phyloP scores from a whole-genome alignment of 2,329 filamentous ascomycete species.

The Basipetospora chlamydospora region DNA sequence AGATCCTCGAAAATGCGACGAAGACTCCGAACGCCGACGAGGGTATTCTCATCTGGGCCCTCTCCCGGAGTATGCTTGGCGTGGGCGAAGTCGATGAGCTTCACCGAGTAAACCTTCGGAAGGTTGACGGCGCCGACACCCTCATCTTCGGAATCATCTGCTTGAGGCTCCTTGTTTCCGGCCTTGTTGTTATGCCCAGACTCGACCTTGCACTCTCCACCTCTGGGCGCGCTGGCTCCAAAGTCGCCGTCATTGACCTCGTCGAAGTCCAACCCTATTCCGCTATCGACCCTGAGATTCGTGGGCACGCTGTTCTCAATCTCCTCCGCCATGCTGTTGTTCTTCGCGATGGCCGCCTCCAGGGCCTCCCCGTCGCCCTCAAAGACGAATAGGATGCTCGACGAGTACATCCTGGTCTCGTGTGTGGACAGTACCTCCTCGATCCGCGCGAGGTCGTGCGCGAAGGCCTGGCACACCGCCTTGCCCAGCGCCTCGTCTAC shows the following conservation, averaged over 20 bases:
- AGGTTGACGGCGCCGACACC: too few relatives aligned
- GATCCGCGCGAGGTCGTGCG: constrained; percentile 35
- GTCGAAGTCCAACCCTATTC: constrained; percentile 28
- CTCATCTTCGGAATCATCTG: too few relatives aligned
- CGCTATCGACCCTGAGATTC: constrained; percentile 36
- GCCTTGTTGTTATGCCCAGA: too few relatives aligned
- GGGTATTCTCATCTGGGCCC: constrained; percentile 73
- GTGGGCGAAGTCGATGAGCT: constrained; percentile 95
- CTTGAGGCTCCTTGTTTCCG: too few relatives aligned
- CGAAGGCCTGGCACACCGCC: constrained; percentile 38
- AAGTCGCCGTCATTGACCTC: constrained; percentile 11
- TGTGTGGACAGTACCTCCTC: constrained; percentile 37
- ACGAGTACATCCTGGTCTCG: constrained; percentile 50
- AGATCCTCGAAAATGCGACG: constrained; percentile 57
- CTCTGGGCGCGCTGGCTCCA: too few relatives aligned
- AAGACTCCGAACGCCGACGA: constrained; percentile 60
- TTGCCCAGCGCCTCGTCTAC: constrained; percentile 43
- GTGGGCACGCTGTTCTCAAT: constrained; percentile 32
- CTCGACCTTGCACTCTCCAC: constrained; percentile 8
- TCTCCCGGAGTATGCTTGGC: constrained; percentile 68
- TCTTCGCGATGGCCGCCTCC: constrained; percentile 36
- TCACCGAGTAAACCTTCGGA: constrained; percentile 54
- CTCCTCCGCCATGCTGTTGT: constrained; percentile 32
- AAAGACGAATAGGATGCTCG: constrained; percentile 47
- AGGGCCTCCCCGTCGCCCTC: constrained; percentile 47